Conservation (phyloP, 2,329 filamentous ascomycete genomes). For the Didymellaceae sp. region DNA sequence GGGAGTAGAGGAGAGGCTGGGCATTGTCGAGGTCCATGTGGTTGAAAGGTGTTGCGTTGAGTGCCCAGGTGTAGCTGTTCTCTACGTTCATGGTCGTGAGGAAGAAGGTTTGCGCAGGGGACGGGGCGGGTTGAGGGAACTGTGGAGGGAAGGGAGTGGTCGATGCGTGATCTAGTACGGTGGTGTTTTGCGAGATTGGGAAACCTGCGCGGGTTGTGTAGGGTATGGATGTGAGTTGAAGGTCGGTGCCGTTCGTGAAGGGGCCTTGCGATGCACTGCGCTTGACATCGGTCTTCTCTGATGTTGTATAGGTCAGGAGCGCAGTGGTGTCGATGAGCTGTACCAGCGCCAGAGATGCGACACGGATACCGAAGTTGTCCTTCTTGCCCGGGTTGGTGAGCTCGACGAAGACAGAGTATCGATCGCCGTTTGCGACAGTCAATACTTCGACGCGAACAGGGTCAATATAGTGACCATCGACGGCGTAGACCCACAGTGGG, state of each 20-base stretch:
- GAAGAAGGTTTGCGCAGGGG: slow-evolving; percentile 56
- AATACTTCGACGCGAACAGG: slow-evolving; percentile 60
- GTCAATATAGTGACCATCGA: slow-evolving; percentile 62
- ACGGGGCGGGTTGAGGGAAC: slow-evolving; percentile 50
- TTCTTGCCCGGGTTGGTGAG: slow-evolving; percentile 54
- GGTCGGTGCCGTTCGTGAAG: slow-evolving; percentile 4
- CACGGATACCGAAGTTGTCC: slow-evolving; percentile 59
- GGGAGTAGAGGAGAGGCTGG: slow-evolving; percentile 56
- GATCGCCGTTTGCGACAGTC: slow-evolving; percentile 58
- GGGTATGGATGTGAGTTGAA: slow-evolving; percentile 30
- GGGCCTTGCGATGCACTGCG: slow-evolving; percentile 15
- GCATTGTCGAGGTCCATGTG: slow-evolving; percentile 40
- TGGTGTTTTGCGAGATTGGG: slow-evolving; percentile 44
- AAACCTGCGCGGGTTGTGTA: slow-evolving; percentile 60
- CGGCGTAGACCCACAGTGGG: slow-evolving; percentile 61
- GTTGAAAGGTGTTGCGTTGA: slow-evolving; percentile 56
- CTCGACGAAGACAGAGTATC: slow-evolving; percentile 60
- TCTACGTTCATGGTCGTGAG: slow-evolving; percentile 41
- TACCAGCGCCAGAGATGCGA: slow-evolving; percentile 56
- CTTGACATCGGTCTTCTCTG: slow-evolving; percentile 38
- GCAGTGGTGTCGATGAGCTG: slow-evolving; percentile 64
- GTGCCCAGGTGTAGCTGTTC: slow-evolving; percentile 60
- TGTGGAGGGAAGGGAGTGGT: slow-evolving; percentile 57
- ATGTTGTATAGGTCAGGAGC: slow-evolving; percentile 45
- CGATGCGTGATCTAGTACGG: slow-evolving; percentile 52